Evolutionary conservation across 192 early-diverging fungal genomes (phyloP).

Genomic region (Coemansia sp.): DNA sequence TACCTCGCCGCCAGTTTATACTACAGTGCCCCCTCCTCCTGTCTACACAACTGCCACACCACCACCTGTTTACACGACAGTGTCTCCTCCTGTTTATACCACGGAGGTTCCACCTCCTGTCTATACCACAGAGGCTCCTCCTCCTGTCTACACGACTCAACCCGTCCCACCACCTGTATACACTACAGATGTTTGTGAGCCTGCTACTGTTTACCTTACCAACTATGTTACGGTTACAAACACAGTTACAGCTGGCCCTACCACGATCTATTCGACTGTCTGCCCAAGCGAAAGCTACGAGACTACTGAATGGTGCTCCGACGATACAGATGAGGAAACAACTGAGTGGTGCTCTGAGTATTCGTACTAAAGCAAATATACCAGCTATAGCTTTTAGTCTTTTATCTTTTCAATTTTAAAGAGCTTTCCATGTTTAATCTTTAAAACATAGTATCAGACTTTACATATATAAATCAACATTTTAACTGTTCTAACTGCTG

Average conservation of each 20-base stretch:
- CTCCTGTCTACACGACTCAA: neutral
- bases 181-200: conserved; percentile 18
- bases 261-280: conserved; percentile 16
- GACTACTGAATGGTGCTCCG: conserved; percentile 33
- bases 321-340: conserved; percentile 10
- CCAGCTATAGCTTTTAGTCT: neutral
- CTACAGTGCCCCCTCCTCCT: neutral
- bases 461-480: no score
- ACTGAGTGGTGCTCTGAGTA: conserved; percentile 7
- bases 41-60: neutral
- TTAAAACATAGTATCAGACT: no score
- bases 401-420: neutral
- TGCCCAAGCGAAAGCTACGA: conserved; percentile 18
- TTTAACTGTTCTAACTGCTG: no score
- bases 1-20: neutral
- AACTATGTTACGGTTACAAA: conserved; percentile 16
- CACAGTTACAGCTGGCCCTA: conserved; percentile 11
- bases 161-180: conserved; percentile 10
- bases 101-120: conserved; percentile 5
- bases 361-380: neutral
- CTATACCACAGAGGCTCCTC: neutral
- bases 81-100: conserved; percentile 1
- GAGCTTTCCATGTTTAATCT: no score
- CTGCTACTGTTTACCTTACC: conserved; percentile 19
- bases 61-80: neutral